Conservation (phyloP, 2,329 filamentous ascomycete genomes). For the Sarocladium strictum region DNA sequence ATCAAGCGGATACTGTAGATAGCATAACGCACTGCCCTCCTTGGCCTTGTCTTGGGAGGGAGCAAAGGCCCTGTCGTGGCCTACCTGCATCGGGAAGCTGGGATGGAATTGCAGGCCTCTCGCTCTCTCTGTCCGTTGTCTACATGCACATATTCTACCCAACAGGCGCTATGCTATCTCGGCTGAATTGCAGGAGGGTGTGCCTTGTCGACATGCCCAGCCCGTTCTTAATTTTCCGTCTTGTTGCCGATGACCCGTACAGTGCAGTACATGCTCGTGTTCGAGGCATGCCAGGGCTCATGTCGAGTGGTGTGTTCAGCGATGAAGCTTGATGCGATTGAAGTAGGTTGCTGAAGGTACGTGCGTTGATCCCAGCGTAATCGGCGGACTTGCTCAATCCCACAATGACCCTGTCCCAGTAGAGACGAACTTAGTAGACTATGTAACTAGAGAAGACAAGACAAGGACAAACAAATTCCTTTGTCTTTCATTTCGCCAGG, state of each 20-base stretch:
- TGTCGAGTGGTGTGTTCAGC: no score
- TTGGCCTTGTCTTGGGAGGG: not conserved
- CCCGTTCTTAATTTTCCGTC: no score
- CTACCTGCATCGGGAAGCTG: slow-evolving; percentile 1
- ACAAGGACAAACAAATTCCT: not conserved
- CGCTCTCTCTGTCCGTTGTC: no score
- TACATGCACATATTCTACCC: no score
- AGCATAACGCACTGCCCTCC: not conserved
- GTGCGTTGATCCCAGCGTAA: not conserved
- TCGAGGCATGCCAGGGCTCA: no score
- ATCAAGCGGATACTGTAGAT: no score
- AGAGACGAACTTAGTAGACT: not conserved
- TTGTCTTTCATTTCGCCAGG: not conserved
- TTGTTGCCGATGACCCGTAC: no score
- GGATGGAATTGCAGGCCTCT: not conserved
- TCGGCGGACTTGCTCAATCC: not conserved
- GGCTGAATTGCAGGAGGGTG: not conserved
- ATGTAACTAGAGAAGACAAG: no score
- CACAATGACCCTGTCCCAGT: not conserved
- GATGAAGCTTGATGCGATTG: not conserved
- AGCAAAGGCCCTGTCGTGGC: not conserved
- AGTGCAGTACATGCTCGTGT: no score
- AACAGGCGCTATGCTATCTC: not conserved
- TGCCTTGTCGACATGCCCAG: no score
- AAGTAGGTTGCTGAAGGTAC: not conserved